Evolutionary conservation across 2,329 filamentous ascomycete genomes (phyloP), one percentile per base, ranked within the genome.

Genomic region (Drechslerella coelobrocha): DNA sequence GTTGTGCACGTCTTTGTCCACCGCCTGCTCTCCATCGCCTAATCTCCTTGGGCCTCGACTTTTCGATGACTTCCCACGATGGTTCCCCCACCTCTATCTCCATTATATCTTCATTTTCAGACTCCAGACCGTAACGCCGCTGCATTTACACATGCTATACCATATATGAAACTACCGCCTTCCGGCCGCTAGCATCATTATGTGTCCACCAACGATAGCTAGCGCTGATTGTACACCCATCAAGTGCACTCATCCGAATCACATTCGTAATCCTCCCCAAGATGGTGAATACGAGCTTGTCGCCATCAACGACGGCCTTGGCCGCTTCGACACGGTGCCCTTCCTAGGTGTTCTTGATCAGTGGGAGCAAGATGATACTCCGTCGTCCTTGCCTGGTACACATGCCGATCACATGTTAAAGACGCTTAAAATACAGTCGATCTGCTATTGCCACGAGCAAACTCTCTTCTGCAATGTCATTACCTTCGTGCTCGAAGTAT

Each of bases 171-270:
- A 3, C 34, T 39, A 39, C 12, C 34, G 17, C 12, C 2, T 39
- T 2, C 48, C 21, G 34, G 48, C 17, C n/a, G n/a, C n/a, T n/a
- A 21, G 41, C 12, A 5, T 14, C 4, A n/a, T n/a, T 17, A 61
- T 55, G 39, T 53, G 51, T 41, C 62, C 48, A 14, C 54, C 62
- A 4, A 60, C 54, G 19, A 55, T 48, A 50, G 26, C 45, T 3
- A 45, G 41, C 12, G 27, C 43, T n/a, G 6, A 23, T 2, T 56
- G n/a, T n/a, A n/a, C n/a, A n/a, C n/a, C 50, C 17, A 24, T 26
- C 14, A 68, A 61, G 26, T 68, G 63, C 24, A 61, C 50, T 6
- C 63, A 68, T 34, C 63, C 63, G 21, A 68, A 68, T n/a, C 63
- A 54, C 29, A 53, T 68, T 8, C 63, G 63, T 26, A 27, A 56